phyloP scores from a whole-genome alignment of 331 rosid species.

The Cydonia oblonga region DNA sequence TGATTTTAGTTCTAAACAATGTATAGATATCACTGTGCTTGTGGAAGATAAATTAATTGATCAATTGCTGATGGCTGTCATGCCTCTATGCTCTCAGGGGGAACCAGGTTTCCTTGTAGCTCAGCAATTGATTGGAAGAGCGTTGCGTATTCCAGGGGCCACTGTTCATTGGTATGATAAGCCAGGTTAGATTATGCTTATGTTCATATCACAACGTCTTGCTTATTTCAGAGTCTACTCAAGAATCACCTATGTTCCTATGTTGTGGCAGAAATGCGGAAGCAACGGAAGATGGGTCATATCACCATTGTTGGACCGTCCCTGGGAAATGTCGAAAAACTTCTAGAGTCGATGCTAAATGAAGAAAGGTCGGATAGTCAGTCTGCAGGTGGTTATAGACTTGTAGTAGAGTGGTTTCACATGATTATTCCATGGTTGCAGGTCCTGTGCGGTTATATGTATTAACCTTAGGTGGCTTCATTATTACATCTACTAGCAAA shows the following conservation, averaged over 20 bases:
- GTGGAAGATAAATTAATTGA: neutral
- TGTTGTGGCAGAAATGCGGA: slow-evolving; percentile 58
- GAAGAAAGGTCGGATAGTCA: slow-evolving; percentile 28
- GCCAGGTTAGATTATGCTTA: slow-evolving; percentile 48
- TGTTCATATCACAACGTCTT: neutral
- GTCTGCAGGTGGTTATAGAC: slow-evolving; percentile 37
- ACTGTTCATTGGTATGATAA: slow-evolving; percentile 88
- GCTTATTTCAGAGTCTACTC: neutral
- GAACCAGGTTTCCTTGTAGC: slow-evolving; percentile 69
- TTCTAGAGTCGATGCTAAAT: slow-evolving; percentile 31
- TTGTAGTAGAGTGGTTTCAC: neutral
- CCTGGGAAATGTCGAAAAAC: slow-evolving; percentile 34
- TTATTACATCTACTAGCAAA: neutral
- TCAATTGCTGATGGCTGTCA: neutral
- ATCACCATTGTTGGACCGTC: slow-evolving; percentile 73
- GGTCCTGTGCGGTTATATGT: neutral
- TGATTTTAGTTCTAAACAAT: neutral
- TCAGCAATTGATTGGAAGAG: slow-evolving; percentile 56
- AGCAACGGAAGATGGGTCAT: slow-evolving; percentile 88
- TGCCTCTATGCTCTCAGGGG: slow-evolving; percentile 42
- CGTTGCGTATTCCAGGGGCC: slow-evolving; percentile 57
- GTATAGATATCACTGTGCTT: neutral
- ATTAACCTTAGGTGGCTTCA: neutral
- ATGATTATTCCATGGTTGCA: neutral
- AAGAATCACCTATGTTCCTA: neutral